Evolutionary conservation across 371 early-diverging fungal species (phyloP), one percentile per base, ranked within the genome.

Genomic region (Phascolomyces articulosus): DNA sequence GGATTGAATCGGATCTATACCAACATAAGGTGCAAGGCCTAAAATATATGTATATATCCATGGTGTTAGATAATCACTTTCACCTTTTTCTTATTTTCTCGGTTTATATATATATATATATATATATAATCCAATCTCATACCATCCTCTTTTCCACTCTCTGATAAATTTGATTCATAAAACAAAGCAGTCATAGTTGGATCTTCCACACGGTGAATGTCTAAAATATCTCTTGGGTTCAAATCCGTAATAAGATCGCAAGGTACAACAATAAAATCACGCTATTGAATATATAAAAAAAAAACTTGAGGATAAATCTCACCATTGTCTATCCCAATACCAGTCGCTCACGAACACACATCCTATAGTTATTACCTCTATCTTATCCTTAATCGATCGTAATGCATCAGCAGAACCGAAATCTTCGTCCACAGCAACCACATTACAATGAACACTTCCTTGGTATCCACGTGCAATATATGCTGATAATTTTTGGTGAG

Each of bases 231-330:
- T 64, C 90, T 88, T 24, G 95, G 91, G 8, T 93, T 86, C 24
- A 94, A 79, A 34, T 93, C 91, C 7, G 94, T 91, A 54, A 95
- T 82, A 55, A 93, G 74, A 80, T 98, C 98, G 75, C 95, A 95
- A 49, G 91, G 87, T 40, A 97, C 76, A 11, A 97, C 94, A 53
- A 98, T 87, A 58, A 97, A 94, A 74, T 96, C 96, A 47, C 51
- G 51, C 51, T 51, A 51, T 13, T n/a, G n/a, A 51, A n/a, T 13
- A 7, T 13, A 44, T 4, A 44, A 44, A 4, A 44, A 15, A 44
- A 18, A 44, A 44, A n/a, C n/a, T n/a, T n/a, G n/a, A n/a, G n/a
- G n/a, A n/a, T n/a, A n/a, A n/a, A n/a, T n/a, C n/a, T n/a, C n/a
- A n/a, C n/a, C n/a, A n/a, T n/a, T n/a, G n/a, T n/a, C n/a, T n/a